A percentile compares a stretch with the other conserved stretches of the same genome.
These are phyloP conservation scores for Lipomyces yamadae DNA, from an alignment of 805 yeast species.

Conservation along the genomic window DNA sequence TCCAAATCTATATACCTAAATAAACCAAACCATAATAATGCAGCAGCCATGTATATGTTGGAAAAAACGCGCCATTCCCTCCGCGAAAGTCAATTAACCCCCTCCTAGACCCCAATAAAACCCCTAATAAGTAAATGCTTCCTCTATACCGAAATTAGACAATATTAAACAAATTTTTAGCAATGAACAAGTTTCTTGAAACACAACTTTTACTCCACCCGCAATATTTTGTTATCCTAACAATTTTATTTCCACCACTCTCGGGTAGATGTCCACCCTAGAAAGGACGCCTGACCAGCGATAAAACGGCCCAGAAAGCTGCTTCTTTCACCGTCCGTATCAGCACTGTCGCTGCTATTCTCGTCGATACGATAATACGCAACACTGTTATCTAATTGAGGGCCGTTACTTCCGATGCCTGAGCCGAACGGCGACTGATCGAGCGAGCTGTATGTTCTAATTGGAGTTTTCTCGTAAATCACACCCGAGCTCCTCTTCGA, in stretches of 20 bases:
- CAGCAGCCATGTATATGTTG: background rate
- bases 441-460: conserved; percentile 5
- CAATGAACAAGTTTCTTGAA: background rate
- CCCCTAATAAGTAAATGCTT: background rate
- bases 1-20: background rate
- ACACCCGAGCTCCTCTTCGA: conserved; percentile 4
- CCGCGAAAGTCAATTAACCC: background rate
- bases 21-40: background rate
- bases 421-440: conserved; percentile 7
- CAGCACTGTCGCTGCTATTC: conserved; percentile 9
- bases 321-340: conserved; percentile 12
- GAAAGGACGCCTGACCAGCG: conserved; percentile 11
- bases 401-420: background rate
- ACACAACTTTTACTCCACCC: background rate
- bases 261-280: conserved; percentile 16
- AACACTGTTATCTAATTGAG: background rate
- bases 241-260: background rate
- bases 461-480: conserved; percentile 7
- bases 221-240: background rate
- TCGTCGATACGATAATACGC: conserved; percentile 3
- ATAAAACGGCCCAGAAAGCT: conserved; percentile 12
- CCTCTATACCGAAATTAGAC: background rate
- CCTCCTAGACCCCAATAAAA: background rate
- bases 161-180: background rate
- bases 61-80: background rate